Conservation (phyloP, 2,329 filamentous ascomycete genomes). For the Ceratocystis ficicola region DNA sequence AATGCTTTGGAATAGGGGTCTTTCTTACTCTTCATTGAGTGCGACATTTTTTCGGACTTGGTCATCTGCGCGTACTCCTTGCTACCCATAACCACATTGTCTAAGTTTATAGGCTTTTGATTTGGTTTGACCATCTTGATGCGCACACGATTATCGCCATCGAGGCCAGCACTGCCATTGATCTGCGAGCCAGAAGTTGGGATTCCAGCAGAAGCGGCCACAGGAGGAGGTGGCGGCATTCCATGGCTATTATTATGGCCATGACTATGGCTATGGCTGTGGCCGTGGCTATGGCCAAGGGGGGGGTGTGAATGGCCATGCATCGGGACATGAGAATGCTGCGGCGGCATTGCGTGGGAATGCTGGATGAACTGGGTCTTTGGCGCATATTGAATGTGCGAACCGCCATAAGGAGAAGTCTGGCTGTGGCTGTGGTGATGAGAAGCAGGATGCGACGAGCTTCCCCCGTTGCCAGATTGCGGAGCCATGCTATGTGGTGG, state of each 20-base stretch:
- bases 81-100: conserved; percentile 22
- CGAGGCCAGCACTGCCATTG: background rate
- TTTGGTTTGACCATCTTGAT: conserved; percentile 22
- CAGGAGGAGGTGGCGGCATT: background rate
- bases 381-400: conserved; percentile 10
- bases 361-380: conserved; percentile 18
- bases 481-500: background rate
- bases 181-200: background rate
- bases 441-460: conserved; percentile 1
- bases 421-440: conserved; percentile 2
- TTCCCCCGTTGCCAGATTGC: background rate
- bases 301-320: background rate
- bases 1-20: background rate
- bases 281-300: background rate
- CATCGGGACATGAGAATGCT: background rate
- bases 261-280: background rate
- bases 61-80: conserved; percentile 51
- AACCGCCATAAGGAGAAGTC: background rate
- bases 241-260: background rate
- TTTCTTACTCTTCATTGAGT: conserved; percentile 49
- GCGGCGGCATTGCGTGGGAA: background rate
- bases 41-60: conserved; percentile 55
- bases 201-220: background rate
- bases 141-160: conserved; percentile 14
- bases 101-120: conserved; percentile 20